phyloP scores from a whole-genome alignment of 139 green algal genomes.

The Chlorella vulgaris region DNA sequence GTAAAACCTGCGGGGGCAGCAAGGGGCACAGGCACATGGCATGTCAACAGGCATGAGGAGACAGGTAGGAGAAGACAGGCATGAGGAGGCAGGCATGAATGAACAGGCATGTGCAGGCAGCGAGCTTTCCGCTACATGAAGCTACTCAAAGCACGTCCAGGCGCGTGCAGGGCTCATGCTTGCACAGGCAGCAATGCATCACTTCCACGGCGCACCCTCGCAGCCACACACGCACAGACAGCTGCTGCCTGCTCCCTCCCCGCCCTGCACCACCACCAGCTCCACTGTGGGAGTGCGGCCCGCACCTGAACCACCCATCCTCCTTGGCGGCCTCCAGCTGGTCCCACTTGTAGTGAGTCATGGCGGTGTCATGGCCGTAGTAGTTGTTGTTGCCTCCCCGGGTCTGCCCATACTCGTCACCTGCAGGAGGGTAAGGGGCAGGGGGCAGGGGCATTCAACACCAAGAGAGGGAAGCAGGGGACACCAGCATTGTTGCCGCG shows the following conservation, averaged over 20 bases:
- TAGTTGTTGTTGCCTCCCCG: conserved; percentile 98
- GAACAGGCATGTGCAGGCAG: too few relatives aligned
- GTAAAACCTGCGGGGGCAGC: conserved; percentile 32
- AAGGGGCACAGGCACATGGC: neutral
- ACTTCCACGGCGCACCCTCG: too few relatives aligned
- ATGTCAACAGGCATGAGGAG: neutral
- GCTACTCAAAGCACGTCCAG: too few relatives aligned
- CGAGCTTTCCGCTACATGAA: too few relatives aligned
- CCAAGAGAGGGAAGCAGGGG: too few relatives aligned
- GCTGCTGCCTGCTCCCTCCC: neutral
- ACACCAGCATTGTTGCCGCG: too few relatives aligned
- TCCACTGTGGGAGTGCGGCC: neutral
- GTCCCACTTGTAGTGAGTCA: conserved; percentile 83
- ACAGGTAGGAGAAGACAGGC: neutral
- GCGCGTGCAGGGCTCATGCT: too few relatives aligned
- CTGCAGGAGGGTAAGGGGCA: conserved; percentile 49
- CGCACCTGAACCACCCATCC: conserved; percentile 47
- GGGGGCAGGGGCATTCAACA: too few relatives aligned
- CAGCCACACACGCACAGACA: neutral
- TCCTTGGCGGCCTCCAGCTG: conserved; percentile 47
- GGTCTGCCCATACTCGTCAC: conserved; percentile 88
- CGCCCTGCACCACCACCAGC: neutral
- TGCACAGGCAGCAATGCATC: too few relatives aligned
- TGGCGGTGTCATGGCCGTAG: conserved; percentile 95
- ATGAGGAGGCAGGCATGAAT: neutral